Evolutionary conservation across 768 basidiomycete genomes (phyloP).

Genomic region (Suillus spraguei): DNA sequence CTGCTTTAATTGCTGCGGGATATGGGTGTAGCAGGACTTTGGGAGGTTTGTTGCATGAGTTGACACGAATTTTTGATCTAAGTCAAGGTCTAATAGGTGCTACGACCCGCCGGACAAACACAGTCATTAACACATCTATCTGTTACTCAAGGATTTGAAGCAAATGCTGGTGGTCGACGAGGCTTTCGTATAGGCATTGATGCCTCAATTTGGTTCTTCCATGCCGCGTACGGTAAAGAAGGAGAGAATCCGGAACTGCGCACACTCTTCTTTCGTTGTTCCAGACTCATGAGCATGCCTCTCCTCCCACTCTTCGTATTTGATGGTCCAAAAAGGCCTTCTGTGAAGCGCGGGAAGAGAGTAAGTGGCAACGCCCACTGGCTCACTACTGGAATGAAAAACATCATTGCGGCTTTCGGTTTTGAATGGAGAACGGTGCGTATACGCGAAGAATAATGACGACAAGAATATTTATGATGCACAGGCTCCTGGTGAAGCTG

Average conservation of each 20-base stretch:
- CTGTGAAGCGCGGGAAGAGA: constrained; percentile 76
- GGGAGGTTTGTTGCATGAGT: constrained; percentile 41
- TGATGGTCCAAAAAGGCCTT: constrained; percentile 85
- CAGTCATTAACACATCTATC: constrained; percentile 80
- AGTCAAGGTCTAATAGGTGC: constrained; percentile 45
- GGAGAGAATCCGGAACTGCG: constrained; percentile 89
- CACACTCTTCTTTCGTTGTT: constrained; percentile 85
- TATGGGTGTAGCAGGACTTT: constrained; percentile 54
- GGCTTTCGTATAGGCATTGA: constrained; percentile 88
- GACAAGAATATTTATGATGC: constrained; percentile 32
- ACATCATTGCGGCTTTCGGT: constrained; percentile 77
- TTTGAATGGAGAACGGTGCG: constrained; percentile 74
- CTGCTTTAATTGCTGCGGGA: not conserved
- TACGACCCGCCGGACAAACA: constrained; percentile 68
- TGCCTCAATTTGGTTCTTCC: constrained; percentile 82
- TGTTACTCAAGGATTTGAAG: constrained; percentile 72
- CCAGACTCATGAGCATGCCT: constrained; percentile 73
- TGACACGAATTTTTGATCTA: constrained; percentile 17
- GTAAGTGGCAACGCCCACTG: constrained; percentile 64
- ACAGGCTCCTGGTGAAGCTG: constrained; percentile 91
- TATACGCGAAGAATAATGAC: constrained; percentile 14
- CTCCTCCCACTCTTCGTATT: constrained; percentile 91
- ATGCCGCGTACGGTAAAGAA: constrained; percentile 66
- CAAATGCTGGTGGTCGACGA: constrained; percentile 62
- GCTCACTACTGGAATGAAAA: constrained; percentile 75